Evolutionary conservation across 2,329 filamentous ascomycete species (phyloP), one percentile per base, ranked within the genome.

Genomic region (Pestalotiopsis sp.): DNA sequence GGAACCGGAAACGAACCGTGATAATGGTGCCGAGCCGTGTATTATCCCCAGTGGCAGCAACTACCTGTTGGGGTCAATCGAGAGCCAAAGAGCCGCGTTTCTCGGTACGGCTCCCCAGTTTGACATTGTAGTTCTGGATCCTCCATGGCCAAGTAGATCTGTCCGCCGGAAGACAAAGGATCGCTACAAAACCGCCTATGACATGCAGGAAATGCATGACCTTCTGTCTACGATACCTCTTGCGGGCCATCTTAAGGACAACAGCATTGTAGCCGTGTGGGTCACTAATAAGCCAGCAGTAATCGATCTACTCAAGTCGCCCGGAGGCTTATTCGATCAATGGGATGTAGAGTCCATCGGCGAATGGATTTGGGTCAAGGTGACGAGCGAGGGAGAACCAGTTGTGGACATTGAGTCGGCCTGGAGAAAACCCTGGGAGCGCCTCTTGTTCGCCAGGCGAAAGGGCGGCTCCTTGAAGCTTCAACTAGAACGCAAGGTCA

Each of bases 291-390:
- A 90, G 71, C 80, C 85, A 2, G 83, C 88, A 25, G 83, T 89
- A 2, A 79, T 87, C 25, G 84, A 89, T 4, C 80, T 94, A 13
- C 77, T 90, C 66, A 83, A 80, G 0, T 82, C 83, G 0, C 82
- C 84, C 0, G 78, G 81, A 2, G 90, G 90, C 1, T 72, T 95
- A 2, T 91, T 95, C 71, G 84, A 86, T 6, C 79, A 83, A 41
- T 94, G 91, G 91, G 90, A 89, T 27, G 80, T 95, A 0, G 85
- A 90, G 65, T 76, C 89, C 12, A 83, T 88, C 0, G 88, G 90
- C 63, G 91, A 95, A 76, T 95, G 93, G 92, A 85, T 90, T 2
- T 96, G 93, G 93, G 78, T 95, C 63, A 96, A 96, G 78, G 85
- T 92, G 12, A 93, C 93, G 0, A 78, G 78, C 0, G 72, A 78